Evolutionary conservation across 345 rosid genomes (phyloP), one percentile per base, ranked within the genome.

Genomic region (Angophora floribunda): DNA sequence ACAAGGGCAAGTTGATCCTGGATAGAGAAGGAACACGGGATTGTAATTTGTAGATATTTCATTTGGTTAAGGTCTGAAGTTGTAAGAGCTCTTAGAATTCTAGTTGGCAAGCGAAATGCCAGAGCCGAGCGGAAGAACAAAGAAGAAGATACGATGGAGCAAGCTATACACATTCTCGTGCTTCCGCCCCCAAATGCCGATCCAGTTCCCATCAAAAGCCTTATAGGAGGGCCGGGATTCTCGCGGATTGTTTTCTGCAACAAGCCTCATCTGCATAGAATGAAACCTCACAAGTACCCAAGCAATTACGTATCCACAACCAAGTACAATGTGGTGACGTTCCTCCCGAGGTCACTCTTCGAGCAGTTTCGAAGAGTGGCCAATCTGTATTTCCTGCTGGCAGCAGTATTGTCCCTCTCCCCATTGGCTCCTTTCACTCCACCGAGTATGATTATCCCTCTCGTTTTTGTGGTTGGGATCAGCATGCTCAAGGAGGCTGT

Each of bases 301-400:
- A 88, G 89, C 32, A 96, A 96, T 89, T 93, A 94, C 8, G 91
- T 94, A 70, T 94, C 97, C 47, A 95, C 97, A 47, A 95, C 97
- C 17, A 93, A 94, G 90, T 95, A 95, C 87, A 95, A 91, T 85
- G 30, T 93, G 59, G 82, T 90, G 9, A 93, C 96, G 17, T 95
- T 96, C 93, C 93, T 96, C 26, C 97, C 97, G 17, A 96, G 88
- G 80, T 92, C 94, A 80, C 91, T 95, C 67, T 95, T 95, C 61
- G 97, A 96, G 92, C 98, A 96, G 91, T 96, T 96, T 86, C 95
- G 95, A 55, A 92, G 97, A 49, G 98, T 95, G 12, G 99, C 99
- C 85, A 96, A 96, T 87, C 86, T 95, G 85, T 96, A 94, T 86
- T 96, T 96, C 45, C 91, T 96, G 5, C 85, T 96, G 52, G 95